Percentiles rank a stretch among this genome's conserved stretches.
Conservation (phyloP, 805 yeast species). For the Jamesozyma lodderae region DNA sequence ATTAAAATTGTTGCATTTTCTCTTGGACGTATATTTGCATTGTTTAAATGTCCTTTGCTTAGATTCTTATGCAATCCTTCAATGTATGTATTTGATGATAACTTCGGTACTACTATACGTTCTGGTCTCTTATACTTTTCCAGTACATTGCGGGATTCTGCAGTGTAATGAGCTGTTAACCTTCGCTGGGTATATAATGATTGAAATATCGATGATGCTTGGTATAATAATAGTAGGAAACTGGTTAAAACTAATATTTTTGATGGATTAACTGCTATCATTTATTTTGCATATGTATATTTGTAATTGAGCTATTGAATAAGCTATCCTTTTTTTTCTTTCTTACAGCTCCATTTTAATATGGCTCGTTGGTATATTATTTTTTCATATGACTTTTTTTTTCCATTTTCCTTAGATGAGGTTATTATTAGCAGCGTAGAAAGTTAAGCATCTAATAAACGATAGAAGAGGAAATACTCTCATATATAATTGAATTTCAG, state of each 20-base stretch:
- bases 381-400: too few species aligned
- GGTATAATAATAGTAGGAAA: neutral
- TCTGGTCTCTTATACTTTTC: slow-evolving; percentile 1
- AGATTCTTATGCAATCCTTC: slow-evolving; percentile 6
- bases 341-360: too few species aligned
- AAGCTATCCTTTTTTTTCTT: too few species aligned
- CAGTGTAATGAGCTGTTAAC: neutral
- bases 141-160: neutral
- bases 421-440: too few species aligned
- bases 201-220: neutral
- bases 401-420: too few species aligned
- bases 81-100: slow-evolving; percentile 23
- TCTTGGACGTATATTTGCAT: slow-evolving; percentile 3
- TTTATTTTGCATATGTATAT: too few species aligned
- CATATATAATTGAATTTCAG: too few species aligned
- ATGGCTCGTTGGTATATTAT: too few species aligned
- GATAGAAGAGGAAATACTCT: too few species aligned
- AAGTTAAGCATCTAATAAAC: too few species aligned
- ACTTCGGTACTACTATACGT: slow-evolving; percentile 11
- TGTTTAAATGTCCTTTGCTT: neutral
- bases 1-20: slow-evolving; percentile 76
- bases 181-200: neutral
- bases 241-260: neutral
- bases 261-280: too few species aligned
- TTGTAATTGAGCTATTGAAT: too few species aligned